phyloP scores from a whole-genome alignment of 2,329 filamentous ascomycete species.

The Fusarium multiceps region DNA sequence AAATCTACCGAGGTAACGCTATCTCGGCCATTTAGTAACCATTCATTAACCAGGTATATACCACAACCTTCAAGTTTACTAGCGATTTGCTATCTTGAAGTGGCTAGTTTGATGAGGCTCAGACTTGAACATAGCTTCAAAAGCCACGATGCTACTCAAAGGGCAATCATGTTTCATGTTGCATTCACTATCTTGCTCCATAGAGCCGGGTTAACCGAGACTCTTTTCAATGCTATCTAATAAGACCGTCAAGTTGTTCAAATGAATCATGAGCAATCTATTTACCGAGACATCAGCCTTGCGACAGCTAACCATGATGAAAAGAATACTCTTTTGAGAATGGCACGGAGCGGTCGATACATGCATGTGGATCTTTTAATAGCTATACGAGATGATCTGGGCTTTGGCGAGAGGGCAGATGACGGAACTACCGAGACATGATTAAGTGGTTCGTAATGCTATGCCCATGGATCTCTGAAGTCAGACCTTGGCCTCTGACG shows the following conservation, averaged over 20 bases:
- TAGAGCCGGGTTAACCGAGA: not conserved
- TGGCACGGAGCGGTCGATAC: not conserved
- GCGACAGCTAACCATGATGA: not conserved
- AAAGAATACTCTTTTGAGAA: not conserved
- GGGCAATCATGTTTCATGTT: constrained; percentile 1
- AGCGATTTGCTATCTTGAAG: constrained; percentile 15
- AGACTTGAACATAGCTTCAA: constrained; percentile 1
- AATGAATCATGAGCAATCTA: not conserved
- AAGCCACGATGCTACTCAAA: not conserved
- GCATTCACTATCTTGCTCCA: not conserved
- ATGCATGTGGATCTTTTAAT: not conserved
- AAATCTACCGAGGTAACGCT: not conserved
- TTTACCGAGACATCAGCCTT: not conserved
- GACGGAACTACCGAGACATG: not conserved
- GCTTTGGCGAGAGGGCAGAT: not conserved
- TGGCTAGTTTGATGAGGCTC: constrained; percentile 21
- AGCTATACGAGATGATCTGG: not conserved
- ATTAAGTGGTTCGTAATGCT: not conserved
- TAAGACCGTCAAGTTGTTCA: not conserved
- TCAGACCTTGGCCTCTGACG: not conserved
- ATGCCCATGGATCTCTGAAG: not conserved
- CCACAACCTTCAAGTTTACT: not conserved
- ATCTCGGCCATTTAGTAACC: not conserved
- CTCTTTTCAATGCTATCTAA: not conserved
- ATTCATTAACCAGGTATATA: not conserved